A percentile compares a stretch with the other conserved stretches of the same genome.
These are phyloP conservation scores for Gonapodya prolifera DNA, from an alignment of 192 early-diverging fungal genomes.

Conservation along the genomic window DNA sequence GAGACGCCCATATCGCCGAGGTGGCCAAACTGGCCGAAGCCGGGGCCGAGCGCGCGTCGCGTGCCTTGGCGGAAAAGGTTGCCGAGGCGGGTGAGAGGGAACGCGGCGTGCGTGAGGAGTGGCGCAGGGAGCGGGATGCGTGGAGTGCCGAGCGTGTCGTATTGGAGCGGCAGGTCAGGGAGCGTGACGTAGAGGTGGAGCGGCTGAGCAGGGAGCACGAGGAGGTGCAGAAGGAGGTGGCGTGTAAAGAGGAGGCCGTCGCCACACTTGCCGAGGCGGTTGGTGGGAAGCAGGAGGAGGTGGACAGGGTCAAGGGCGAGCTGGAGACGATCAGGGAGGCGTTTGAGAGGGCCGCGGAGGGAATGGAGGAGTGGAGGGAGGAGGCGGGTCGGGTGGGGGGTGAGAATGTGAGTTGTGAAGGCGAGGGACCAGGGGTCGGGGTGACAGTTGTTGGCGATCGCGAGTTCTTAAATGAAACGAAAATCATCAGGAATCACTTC, in stretches of 20 bases:
- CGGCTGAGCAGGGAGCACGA: background rate
- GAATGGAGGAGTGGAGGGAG: background rate
- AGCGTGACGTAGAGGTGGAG: background rate
- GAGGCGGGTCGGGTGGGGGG: background rate
- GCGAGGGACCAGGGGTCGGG: no score
- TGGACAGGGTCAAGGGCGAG: background rate
- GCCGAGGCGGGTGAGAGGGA: background rate
- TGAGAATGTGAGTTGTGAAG: background rate
- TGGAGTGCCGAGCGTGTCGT: background rate
- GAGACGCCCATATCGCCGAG: background rate
- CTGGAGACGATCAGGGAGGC: background rate
- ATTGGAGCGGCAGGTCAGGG: background rate
- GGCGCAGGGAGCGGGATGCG: background rate
- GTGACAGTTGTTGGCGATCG: no score
- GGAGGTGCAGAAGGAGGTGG: background rate
- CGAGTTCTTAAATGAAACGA: no score
- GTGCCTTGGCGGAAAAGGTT: background rate
- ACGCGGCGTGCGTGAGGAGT: background rate
- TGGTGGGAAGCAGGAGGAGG: background rate
- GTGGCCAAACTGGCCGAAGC: background rate
- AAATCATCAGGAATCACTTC: background rate
- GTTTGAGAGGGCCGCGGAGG: background rate
- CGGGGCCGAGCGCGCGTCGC: background rate
- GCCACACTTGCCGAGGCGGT: background rate
- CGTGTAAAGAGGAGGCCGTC: background rate